Evolutionary conservation across 495 filamentous ascomycete species (phyloP).

Genomic region (Stereocaulon alpinum): DNA sequence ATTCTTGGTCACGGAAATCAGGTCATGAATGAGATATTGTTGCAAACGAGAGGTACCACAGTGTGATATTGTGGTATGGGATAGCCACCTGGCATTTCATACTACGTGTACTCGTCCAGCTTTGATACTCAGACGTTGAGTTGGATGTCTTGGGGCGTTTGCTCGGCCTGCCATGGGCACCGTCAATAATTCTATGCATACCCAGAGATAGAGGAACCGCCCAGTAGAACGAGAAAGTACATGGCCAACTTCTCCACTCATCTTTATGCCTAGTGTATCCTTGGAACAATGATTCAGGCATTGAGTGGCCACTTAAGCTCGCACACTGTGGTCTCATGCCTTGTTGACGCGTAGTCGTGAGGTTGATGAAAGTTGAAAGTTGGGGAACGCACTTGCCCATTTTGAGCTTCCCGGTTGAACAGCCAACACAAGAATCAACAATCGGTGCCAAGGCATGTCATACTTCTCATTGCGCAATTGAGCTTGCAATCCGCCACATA

Average conservation of each 20-base stretch:
- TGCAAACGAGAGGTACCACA: neutral
- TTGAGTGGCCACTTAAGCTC: too few relatives aligned
- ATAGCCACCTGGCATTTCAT: too few relatives aligned
- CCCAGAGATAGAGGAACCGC: neutral
- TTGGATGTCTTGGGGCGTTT: neutral
- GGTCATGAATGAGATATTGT: neutral
- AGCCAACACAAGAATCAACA: slow-evolving; percentile 6
- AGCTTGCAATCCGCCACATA: neutral
- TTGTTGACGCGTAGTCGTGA: neutral
- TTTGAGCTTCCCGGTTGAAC: neutral
- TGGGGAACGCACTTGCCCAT: neutral
- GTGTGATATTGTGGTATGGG: too few relatives aligned
- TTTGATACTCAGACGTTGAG: neutral
- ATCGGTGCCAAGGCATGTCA: neutral
- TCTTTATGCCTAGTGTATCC: too few relatives aligned
- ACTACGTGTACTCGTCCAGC: too few relatives aligned
- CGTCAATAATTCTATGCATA: neutral
- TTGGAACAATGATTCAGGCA: too few relatives aligned
- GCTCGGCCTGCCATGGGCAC: neutral
- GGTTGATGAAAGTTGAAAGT: neutral
- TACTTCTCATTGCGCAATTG: neutral
- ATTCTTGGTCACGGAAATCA: too few relatives aligned
- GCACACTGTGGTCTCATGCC: neutral
- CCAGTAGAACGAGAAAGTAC: too few relatives aligned
- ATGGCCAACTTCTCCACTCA: neutral